A percentile compares a stretch with the other conserved stretches of the same genome.
Conservation (phyloP, 768 basidiomycete species). For the Trametes punicea region DNA sequence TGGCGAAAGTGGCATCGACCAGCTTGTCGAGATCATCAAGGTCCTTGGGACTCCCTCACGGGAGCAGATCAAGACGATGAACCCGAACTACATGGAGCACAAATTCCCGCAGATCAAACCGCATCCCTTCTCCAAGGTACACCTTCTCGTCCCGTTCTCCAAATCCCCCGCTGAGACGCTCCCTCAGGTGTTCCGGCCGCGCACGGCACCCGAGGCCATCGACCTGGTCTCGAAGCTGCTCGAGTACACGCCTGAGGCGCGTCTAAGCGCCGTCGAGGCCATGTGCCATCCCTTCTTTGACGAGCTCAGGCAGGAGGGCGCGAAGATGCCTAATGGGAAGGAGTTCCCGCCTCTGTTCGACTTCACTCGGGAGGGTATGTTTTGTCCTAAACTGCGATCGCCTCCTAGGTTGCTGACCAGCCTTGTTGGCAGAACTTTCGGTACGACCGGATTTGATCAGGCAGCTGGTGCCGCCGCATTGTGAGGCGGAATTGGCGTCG, state of each 20-base stretch:
- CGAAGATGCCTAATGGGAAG: conserved; percentile 95
- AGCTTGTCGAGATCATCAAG: conserved; percentile 99
- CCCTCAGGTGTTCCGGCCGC: conserved; percentile 90
- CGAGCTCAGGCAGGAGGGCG: conserved; percentile 86
- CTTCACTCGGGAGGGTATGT: conserved; percentile 92
- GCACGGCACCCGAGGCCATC: conserved; percentile 94
- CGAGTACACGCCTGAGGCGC: conserved; percentile 96
- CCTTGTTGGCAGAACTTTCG: conserved; percentile 70
- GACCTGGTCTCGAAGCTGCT: conserved; percentile 91
- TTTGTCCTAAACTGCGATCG: neutral
- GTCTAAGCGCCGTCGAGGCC: conserved; percentile 84
- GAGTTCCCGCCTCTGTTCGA: conserved; percentile 94
- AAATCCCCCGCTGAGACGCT: conserved; percentile 1
- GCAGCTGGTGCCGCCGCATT: conserved; percentile 85
- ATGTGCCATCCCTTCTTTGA: conserved; percentile 98
- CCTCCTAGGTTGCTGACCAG: conserved; percentile 9
- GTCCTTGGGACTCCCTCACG: conserved; percentile 97
- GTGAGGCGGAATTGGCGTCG: conserved; percentile 83
- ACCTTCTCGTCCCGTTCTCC: conserved; percentile 18
- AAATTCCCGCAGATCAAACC: conserved; percentile 99
- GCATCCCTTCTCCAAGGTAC: conserved; percentile 96
- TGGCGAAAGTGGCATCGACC: conserved; percentile 98
- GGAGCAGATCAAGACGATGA: conserved; percentile 99
- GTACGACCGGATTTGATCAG: conserved; percentile 93
- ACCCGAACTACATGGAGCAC: conserved; percentile 99